Base-by-base conservation (phyloP, 2,329 filamentous ascomycete genomes). In the Diaporthe longicolla region DNA sequence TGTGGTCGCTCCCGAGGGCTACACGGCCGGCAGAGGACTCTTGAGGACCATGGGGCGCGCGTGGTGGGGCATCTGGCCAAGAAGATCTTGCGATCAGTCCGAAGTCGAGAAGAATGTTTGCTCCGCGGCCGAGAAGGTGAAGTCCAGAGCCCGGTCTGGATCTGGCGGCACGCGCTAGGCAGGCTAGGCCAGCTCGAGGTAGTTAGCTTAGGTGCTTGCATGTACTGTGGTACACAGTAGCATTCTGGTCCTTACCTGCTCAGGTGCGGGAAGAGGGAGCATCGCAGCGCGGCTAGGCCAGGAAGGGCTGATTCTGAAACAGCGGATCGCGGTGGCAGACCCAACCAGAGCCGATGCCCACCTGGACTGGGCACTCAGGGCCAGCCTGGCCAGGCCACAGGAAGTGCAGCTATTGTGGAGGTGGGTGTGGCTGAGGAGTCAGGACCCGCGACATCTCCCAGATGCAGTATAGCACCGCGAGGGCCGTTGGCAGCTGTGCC, bases 281-380 rank as follows among this genome's bases (percentile, higher is more conserved):
- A 15, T 66, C 32, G 63, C 45, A 45, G 52, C 45, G 45, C 40
- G 52, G 71, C 71, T 58, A 63, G 55, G 54, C 71, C 65, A 73
- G 65, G 54, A 69, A 58, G 55, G 73, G 69, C 59, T 70, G 58
- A 68, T 54, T 61, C 71, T 74, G 73, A 74, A 74, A 74, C 73
- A 72, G 45, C 73, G 68, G 73, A 61, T 72, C 73, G 63, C 45
- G 63, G 57, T 66, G 63, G 45, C 63, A 66, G 63, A 17, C 63
- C 63, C 63, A 66, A 52, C 45, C 63, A 66, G 63, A 52, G 29
- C 63, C 13, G 63, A 35, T 66, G 43, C 43, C 61, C 45, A 40
- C n/a, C 43, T n/a, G 40, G 43, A 24, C 61, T 52, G 40, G 61
- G 43, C n/a, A 52, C 43, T 37, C 43, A 24, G 43, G 45, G 61